A percentile compares a stretch with the other conserved stretches of the same genome.
phyloP scores from a whole-genome alignment of 1,284 basidiomycete genomes.

The Erythrobasidium hasegawianum region DNA sequence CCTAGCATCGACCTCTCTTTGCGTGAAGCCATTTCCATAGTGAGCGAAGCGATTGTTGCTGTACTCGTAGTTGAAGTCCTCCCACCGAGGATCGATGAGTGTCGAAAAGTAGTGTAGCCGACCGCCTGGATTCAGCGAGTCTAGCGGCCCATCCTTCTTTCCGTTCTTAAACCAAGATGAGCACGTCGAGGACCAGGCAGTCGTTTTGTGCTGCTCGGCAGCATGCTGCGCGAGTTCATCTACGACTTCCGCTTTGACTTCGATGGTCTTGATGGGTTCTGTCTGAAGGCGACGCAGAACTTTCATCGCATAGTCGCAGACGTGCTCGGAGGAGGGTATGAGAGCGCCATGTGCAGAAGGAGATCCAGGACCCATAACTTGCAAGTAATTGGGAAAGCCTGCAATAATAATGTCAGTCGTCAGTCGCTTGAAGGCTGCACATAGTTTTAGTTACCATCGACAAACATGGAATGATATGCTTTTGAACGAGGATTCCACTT shows the following conservation, averaged over 20 bases:
- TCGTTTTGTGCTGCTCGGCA: slow-evolving; percentile 26
- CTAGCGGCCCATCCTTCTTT: slow-evolving; percentile 23
- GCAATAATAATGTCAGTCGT: not conserved
- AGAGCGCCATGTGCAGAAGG: slow-evolving; percentile 28
- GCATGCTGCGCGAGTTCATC: slow-evolving; percentile 30
- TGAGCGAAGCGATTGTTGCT: slow-evolving; percentile 42
- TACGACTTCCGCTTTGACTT: slow-evolving; percentile 28
- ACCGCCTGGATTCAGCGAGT: slow-evolving; percentile 31
- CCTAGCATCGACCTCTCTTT: slow-evolving; percentile 38
- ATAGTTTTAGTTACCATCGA: not conserved
- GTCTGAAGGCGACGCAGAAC: slow-evolving; percentile 25
- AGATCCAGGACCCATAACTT: slow-evolving; percentile 32
- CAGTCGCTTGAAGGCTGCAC: slow-evolving; percentile 3
- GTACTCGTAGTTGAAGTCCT: slow-evolving; percentile 43
- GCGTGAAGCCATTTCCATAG: slow-evolving; percentile 45
- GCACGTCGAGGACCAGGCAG: slow-evolving; percentile 30
- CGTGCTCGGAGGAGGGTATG: slow-evolving; percentile 23
- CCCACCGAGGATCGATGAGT: slow-evolving; percentile 33
- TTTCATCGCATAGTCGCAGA: slow-evolving; percentile 30
- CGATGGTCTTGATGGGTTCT: slow-evolving; percentile 32
- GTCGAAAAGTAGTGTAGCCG: slow-evolving; percentile 43
- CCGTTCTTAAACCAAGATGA: slow-evolving; percentile 36
- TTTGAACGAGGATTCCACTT: slow-evolving; percentile 25
- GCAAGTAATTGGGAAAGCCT: slow-evolving; percentile 22
- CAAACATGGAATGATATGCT: slow-evolving; percentile 28